Percentiles rank a stretch among this genome's conserved stretches.
Evolutionary conservation across 2,329 filamentous ascomycete genomes (phyloP).

Genomic region (Aspergillus flavus): DNA sequence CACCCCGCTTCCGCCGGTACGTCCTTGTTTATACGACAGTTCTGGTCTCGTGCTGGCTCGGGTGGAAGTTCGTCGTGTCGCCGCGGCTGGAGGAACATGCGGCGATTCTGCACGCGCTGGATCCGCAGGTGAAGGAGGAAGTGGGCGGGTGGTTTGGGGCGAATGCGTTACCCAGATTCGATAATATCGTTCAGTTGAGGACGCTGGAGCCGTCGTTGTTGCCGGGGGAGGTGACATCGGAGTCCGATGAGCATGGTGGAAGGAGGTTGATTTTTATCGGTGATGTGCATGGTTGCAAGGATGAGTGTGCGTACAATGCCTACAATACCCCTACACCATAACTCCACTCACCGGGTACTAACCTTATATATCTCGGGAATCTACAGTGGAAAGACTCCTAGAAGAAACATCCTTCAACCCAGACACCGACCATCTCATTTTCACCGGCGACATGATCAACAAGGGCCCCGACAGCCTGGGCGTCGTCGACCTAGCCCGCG

Average conservation of each 20-base stretch:
- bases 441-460: conserved; percentile 77
- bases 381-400: conserved; percentile 60
- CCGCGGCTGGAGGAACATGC: conserved; percentile 37
- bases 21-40: conserved; percentile 39
- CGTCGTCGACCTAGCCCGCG: conserved; percentile 74
- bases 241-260: conserved; percentile 25
- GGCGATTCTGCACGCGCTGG: conserved; percentile 33
- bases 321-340: neutral
- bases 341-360: neutral
- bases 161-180: conserved; percentile 52
- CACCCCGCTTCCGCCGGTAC: conserved; percentile 46
- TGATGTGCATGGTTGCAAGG: conserved; percentile 87
- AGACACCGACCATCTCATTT: conserved; percentile 71
- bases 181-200: conserved; percentile 54
- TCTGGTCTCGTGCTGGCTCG: conserved; percentile 32
- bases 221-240: conserved; percentile 35
- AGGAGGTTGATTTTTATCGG: conserved; percentile 78
- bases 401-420: conserved; percentile 65
- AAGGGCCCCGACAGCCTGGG: conserved; percentile 84
- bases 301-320: conserved; percentile 55
- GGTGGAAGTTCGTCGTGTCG: conserved; percentile 37
- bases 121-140: conserved; percentile 29
- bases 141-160: conserved; percentile 47
- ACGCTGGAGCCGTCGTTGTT: conserved; percentile 52
- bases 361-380: neutral